Percentiles rank a stretch among this genome's conserved stretches.
phyloP scores from a whole-genome alignment of 2,329 filamentous ascomycete genomes.

The Fusarium sp. region DNA sequence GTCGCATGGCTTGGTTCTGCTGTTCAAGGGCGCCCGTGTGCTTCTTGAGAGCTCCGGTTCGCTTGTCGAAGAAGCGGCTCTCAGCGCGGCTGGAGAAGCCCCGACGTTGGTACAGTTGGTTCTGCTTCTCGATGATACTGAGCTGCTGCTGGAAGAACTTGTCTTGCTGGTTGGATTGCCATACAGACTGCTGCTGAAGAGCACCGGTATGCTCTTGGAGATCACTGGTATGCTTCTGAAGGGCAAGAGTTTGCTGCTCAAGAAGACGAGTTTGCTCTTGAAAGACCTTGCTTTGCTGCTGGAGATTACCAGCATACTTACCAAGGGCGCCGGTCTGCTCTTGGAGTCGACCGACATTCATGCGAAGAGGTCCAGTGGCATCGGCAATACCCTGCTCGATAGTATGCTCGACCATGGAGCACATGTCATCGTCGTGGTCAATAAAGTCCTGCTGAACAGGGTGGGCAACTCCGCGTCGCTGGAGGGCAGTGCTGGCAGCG shows the following conservation, averaged over 20 bases:
- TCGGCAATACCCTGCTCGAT: slow-evolving; percentile 53
- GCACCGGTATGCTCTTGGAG: background rate
- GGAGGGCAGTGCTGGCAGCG: slow-evolving; percentile 6
- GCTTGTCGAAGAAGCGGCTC: slow-evolving; percentile 33
- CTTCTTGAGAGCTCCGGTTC: slow-evolving; percentile 28
- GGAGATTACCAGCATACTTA: slow-evolving; percentile 12
- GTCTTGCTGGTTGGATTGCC: background rate
- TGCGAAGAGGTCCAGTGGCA: slow-evolving; percentile 49
- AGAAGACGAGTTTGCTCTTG: slow-evolving; percentile 4
- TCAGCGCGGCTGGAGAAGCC: slow-evolving; percentile 8
- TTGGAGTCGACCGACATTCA: slow-evolving; percentile 38
- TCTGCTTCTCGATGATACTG: slow-evolving; percentile 3
- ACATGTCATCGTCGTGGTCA: slow-evolving; percentile 44
- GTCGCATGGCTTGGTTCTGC: slow-evolving; percentile 42
- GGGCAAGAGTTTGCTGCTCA: background rate
- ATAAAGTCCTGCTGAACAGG: slow-evolving; percentile 18
- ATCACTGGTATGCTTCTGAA: background rate
- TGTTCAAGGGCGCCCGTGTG: slow-evolving; percentile 29
- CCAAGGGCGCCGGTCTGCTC: too few species aligned
- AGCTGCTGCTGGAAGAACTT: slow-evolving; percentile 1
- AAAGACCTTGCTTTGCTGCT: slow-evolving; percentile 46
- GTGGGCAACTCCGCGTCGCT: background rate
- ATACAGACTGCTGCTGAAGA: slow-evolving; percentile 1
- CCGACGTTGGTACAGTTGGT: background rate
- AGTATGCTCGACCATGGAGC: slow-evolving; percentile 49